Evolutionary conservation across 139 green algal species (phyloP).

Genomic region (Bryopsis sp.): DNA sequence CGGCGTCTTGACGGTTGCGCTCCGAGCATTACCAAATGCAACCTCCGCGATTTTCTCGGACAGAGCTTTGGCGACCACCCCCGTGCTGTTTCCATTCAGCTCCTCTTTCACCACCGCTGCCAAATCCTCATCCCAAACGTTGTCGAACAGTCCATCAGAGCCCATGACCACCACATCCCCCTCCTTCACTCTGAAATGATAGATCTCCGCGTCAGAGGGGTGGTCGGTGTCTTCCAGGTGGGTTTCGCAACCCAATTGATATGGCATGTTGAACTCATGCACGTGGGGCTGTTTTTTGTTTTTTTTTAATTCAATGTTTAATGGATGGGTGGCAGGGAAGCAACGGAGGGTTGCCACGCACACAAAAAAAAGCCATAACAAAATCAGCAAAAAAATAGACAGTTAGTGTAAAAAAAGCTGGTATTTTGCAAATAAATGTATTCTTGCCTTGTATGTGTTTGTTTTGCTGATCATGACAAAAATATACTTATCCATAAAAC

Average conservation of each 20-base stretch:
- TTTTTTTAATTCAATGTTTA: too few relatives aligned
- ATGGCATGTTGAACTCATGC: slow-evolving; percentile 95
- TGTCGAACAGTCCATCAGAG: slow-evolving; percentile 95
- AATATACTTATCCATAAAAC: too few relatives aligned
- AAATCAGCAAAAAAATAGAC: neutral
- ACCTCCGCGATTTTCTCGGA: slow-evolving; percentile 23
- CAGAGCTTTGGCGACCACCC: slow-evolving; percentile 20
- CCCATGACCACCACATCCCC: slow-evolving; percentile 79
- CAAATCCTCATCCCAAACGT: slow-evolving; percentile 87
- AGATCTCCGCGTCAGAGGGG: slow-evolving; percentile 41
- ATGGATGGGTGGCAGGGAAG: neutral
- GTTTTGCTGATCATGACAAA: too few relatives aligned
- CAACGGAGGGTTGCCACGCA: neutral
- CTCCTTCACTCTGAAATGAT: slow-evolving; percentile 38
- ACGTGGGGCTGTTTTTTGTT: slow-evolving; percentile 67
- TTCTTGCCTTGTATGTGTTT: too few relatives aligned
- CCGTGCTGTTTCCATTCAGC: neutral
- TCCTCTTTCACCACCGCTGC: slow-evolving; percentile 24
- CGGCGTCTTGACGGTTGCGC: slow-evolving; percentile 39
- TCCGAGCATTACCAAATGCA: slow-evolving; percentile 24
- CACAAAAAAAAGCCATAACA: neutral
- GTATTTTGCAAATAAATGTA: too few relatives aligned
- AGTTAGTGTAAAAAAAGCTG: too few relatives aligned
- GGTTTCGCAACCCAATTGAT: slow-evolving; percentile 51
- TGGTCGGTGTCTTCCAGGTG: slow-evolving; percentile 39